Base-by-base conservation (phyloP, 495 filamentous ascomycete species). In the Schizothecium vesticola region DNA sequence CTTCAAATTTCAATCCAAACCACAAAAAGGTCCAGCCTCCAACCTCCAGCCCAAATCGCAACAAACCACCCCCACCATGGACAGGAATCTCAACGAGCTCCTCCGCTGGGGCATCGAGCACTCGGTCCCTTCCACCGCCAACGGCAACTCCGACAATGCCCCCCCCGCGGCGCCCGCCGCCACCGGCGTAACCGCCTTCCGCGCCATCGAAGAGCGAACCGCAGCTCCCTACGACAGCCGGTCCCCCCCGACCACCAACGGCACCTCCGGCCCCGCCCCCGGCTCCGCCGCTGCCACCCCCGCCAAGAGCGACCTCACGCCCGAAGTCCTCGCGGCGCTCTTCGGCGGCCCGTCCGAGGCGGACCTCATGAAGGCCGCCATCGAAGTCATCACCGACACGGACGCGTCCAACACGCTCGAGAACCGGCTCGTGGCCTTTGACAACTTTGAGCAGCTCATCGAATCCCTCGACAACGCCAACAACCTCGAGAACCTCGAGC, bases 381-480 rank as follows among this genome's bases (percentile, higher is more conserved):
- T 99, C 86, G 85, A 82, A 19, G 87, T 89, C 33, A 86, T 97
- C 66, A 81, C 80, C n/a, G n/a, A n/a, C n/a, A n/a, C n/a, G n/a
- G n/a, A n/a, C n/a, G n/a, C n/a, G n/a, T n/a, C n/a, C n/a, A n/a
- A n/a, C n/a, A n/a, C n/a, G n/a, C n/a, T 96, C 66, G 88, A 94
- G 56, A 87, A 94, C 76, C 92, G 91, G 78, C 75, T 96, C 51
- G 88, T 87, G 60, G 96, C 96, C 31, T 96, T 97, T 78, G 95
- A 99, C 84, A 96, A 97, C 81, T 91, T 98, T 63, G 93, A 97
- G 81, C 90, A 96, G 76, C 81, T 97, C 56, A 88, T 98, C 71
- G 95, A 97, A 81, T 85, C 83, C 55, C 86, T 98, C 68, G 95
- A 99, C 82, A 99, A 98, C 79, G 93, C 95, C 59, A 97, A 97